Evolutionary conservation across 345 rosid species (phyloP).

Genomic region (Boechera divaricarpa): DNA sequence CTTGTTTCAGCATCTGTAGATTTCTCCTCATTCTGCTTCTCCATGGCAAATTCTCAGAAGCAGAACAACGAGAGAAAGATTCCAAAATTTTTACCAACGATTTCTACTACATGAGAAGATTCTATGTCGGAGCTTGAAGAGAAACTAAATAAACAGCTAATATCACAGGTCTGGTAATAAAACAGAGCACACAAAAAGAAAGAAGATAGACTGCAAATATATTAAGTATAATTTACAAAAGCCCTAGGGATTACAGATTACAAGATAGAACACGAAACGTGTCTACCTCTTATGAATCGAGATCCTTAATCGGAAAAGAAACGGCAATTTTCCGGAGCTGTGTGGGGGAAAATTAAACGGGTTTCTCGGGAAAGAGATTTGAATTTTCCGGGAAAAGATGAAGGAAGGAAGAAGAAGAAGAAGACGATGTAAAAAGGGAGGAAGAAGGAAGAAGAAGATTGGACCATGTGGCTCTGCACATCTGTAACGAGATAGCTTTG

Average conservation of each 20-base stretch:
- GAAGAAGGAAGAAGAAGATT: slow-evolving; percentile 16
- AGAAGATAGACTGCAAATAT: neutral
- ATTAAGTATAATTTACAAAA: neutral
- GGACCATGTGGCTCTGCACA: slow-evolving; percentile 42
- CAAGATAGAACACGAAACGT: slow-evolving; percentile 39
- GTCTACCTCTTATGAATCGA: slow-evolving; percentile 30
- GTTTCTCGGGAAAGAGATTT: slow-evolving; percentile 24
- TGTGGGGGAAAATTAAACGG: slow-evolving; percentile 16
- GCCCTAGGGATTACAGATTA: slow-evolving; percentile 10
- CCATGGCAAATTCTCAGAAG: slow-evolving; percentile 32
- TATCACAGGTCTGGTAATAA: slow-evolving; percentile 6
- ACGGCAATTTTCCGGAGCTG: slow-evolving; percentile 12
- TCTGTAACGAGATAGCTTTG: slow-evolving; percentile 36
- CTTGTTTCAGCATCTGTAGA: slow-evolving; percentile 46
- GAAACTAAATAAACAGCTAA: slow-evolving; percentile 17
- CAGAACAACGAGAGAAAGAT: slow-evolving; percentile 20
- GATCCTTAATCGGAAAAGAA: slow-evolving; percentile 39
- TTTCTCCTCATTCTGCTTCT: slow-evolving; percentile 39
- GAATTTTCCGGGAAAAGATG: slow-evolving; percentile 13
- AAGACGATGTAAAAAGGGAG: slow-evolving; percentile 23
- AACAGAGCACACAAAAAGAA: slow-evolving; percentile 19
- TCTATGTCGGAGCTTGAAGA: slow-evolving; percentile 22
- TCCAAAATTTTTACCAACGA: slow-evolving; percentile 8
- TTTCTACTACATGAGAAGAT: slow-evolving; percentile 27
- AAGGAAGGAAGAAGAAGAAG: slow-evolving; percentile 7